Evolutionary conservation across 208 protist genomes (phyloP).

Genomic region (Vickermania ingenoplastis): DNA sequence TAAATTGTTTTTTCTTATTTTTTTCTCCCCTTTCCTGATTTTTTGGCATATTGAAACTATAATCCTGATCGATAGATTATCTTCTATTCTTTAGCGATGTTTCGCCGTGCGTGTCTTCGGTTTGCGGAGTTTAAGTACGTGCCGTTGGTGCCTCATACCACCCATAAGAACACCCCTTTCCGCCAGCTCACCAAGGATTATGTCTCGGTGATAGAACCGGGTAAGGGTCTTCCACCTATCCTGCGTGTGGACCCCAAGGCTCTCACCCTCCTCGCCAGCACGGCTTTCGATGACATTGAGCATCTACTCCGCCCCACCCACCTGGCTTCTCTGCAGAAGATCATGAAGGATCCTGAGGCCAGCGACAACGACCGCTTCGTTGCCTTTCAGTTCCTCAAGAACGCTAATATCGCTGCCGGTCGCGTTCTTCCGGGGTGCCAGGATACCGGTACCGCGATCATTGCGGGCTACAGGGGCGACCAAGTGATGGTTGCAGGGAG

Average conservation of each 20-base stretch:
- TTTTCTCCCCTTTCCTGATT: too few species aligned
- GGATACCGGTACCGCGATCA: slow-evolving; percentile 96
- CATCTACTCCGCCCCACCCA: slow-evolving; percentile 93
- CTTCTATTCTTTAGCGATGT: too few species aligned
- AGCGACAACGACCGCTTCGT: slow-evolving; percentile 96
- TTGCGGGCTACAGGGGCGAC: slow-evolving; percentile 92
- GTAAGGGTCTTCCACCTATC: slow-evolving; percentile 49
- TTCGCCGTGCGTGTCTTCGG: slow-evolving; percentile 30
- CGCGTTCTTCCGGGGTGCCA: slow-evolving; percentile 91
- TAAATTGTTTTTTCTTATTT: too few species aligned
- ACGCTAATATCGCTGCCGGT: slow-evolving; percentile 91
- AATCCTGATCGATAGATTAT: too few species aligned
- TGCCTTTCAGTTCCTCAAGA: slow-evolving; percentile 95
- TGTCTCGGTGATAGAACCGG: slow-evolving; percentile 64
- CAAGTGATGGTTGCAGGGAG: slow-evolving; percentile 91
- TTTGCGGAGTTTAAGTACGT: slow-evolving; percentile 65
- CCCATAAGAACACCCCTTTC: slow-evolving; percentile 57
- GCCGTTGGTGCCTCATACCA: slow-evolving; percentile 57
- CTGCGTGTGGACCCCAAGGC: slow-evolving; percentile 86
- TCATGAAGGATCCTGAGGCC: slow-evolving; percentile 94
- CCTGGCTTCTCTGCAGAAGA: slow-evolving; percentile 86
- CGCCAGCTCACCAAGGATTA: slow-evolving; percentile 82
- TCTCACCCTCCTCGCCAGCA: slow-evolving; percentile 70
- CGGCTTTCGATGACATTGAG: slow-evolving; percentile 91
- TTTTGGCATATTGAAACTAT: too few species aligned